Base-by-base conservation (phyloP, 1,139 yeast genomes). In the Taiozyma onychis region DNA sequence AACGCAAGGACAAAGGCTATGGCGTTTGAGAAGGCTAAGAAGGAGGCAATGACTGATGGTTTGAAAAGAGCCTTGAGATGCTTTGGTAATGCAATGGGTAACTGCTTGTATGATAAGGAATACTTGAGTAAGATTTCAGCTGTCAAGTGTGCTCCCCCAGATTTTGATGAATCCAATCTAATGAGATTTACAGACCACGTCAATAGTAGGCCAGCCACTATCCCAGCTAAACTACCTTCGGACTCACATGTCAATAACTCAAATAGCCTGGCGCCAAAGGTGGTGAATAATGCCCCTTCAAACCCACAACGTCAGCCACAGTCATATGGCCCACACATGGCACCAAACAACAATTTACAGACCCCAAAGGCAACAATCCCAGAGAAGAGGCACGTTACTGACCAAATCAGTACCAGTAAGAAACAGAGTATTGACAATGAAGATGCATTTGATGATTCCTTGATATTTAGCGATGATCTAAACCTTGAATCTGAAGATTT, bases 31-130 rank as follows among this genome's bases (percentile, higher is more conserved):
- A 85, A 86, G 59, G 85, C 91, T 53, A 84, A 83, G 63, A 87
- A 87, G 59, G 91, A 88, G 57, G 93, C 95, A 0, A 80, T 83
- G 47, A 87, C 95, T 0, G 95, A 87, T 68, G 95, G 88, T 0
- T 67, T 86, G 59, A 87, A 87, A 63, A 70, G 95, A 54, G 85
- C 91, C 35, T 72, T 87, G 54, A 74, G 95, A 60, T 83, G 87
- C 54, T 87, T 85, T 66, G 95, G 95, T 43, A 85, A 85, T 63
- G 88, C 88, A 0, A 68, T 86, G 62, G 95, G 95, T 1, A 86
- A 86, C 61, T 86, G 95, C 65, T 74, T 86, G 21, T 86, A 86
- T 61, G 95, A 86, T 63, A 82, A 83, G 60, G 80, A 79, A 45
- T 83, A 82, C 51, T 64, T 83, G 30, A 72, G 78, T 27, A 80